Percentiles rank a stretch among this genome's conserved stretches.
Conservation (phyloP, 805 yeast species). For the Lipomyces orientalis region DNA sequence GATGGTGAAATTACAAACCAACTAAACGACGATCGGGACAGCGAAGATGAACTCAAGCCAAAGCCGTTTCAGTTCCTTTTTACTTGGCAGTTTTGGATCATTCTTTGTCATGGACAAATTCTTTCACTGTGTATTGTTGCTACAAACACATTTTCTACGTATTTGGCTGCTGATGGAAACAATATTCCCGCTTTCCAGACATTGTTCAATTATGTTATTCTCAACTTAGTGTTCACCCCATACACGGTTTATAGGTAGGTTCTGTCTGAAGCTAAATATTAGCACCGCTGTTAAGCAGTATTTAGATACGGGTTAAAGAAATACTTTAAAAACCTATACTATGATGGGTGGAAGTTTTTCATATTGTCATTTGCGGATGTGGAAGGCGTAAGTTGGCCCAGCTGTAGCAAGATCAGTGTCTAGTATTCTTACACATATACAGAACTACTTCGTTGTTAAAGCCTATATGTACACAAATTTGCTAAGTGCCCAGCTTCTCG, state of each 20-base stretch:
- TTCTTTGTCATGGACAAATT: slow-evolving; percentile 51
- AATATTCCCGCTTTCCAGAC: slow-evolving; percentile 54
- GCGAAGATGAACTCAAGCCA: not conserved
- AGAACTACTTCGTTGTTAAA: slow-evolving; percentile 52
- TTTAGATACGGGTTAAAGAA: slow-evolving; percentile 46
- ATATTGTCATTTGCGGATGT: slow-evolving; percentile 53
- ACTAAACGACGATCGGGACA: not conserved
- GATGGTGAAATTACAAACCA: not conserved
- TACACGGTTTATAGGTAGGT: slow-evolving; percentile 46
- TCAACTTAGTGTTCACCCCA: slow-evolving; percentile 49
- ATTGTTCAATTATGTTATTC: slow-evolving; percentile 49
- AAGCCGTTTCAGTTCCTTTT: slow-evolving; percentile 41
- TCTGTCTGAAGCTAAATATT: not conserved
- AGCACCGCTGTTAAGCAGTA: not conserved
- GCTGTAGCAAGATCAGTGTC: not conserved
- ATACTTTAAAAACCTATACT: slow-evolving; percentile 43
- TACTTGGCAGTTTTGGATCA: slow-evolving; percentile 50
- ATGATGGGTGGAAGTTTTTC: slow-evolving; percentile 53
- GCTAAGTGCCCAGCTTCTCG: slow-evolving; percentile 52
- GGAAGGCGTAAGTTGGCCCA: slow-evolving; percentile 44
- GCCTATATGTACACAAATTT: slow-evolving; percentile 54
- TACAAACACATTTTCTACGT: slow-evolving; percentile 53
- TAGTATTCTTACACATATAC: not conserved
- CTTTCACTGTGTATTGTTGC: slow-evolving; percentile 51
- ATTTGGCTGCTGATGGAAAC: slow-evolving; percentile 47